phyloP scores from a whole-genome alignment of 495 filamentous ascomycete genomes.

The Emericellopsis terricola region DNA sequence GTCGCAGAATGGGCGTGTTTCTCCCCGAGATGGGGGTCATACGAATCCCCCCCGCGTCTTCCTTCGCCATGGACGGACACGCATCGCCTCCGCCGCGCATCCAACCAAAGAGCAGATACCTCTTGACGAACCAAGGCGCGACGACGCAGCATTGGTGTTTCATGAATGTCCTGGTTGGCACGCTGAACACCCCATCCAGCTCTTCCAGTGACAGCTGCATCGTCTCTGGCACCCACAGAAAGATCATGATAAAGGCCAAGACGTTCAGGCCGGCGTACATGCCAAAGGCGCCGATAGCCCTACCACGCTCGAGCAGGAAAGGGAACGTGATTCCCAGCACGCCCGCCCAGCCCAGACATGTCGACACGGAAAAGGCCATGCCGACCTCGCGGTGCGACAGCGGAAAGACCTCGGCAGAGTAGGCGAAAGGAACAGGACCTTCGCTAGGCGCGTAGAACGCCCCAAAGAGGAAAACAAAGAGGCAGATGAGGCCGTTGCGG shows the following conservation, averaged over 20 bases:
- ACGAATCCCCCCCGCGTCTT: no score
- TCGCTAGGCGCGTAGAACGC: constrained; percentile 63
- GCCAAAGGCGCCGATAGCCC: constrained; percentile 28
- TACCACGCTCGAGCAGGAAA: constrained; percentile 34
- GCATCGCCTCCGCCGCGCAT: constrained; percentile 7
- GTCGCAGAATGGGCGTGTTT: no score
- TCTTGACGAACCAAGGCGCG: constrained; percentile 36
- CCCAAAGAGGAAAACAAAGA: constrained; percentile 55
- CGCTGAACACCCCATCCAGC: constrained; percentile 37
- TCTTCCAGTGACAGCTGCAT: constrained; percentile 63
- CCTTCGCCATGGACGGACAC: no score
- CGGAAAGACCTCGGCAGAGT: constrained; percentile 64
- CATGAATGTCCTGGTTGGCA: constrained; percentile 30
- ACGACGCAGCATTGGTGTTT: constrained; percentile 27
- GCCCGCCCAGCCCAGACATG: constrained; percentile 47
- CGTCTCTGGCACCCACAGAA: constrained; percentile 62
- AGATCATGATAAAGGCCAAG: constrained; percentile 49
- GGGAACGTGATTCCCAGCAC: constrained; percentile 50
- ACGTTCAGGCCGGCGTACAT: constrained; percentile 55
- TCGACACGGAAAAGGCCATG: constrained; percentile 57
- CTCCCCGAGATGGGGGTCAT: no score
- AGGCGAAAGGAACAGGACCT: constrained; percentile 70
- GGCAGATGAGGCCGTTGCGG: constrained; percentile 42
- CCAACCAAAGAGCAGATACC: constrained; percentile 26
- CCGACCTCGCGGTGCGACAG: constrained; percentile 56